phyloP scores from a whole-genome alignment of 176 grass and related monocot genomes.

The Raddia guianensis region DNA sequence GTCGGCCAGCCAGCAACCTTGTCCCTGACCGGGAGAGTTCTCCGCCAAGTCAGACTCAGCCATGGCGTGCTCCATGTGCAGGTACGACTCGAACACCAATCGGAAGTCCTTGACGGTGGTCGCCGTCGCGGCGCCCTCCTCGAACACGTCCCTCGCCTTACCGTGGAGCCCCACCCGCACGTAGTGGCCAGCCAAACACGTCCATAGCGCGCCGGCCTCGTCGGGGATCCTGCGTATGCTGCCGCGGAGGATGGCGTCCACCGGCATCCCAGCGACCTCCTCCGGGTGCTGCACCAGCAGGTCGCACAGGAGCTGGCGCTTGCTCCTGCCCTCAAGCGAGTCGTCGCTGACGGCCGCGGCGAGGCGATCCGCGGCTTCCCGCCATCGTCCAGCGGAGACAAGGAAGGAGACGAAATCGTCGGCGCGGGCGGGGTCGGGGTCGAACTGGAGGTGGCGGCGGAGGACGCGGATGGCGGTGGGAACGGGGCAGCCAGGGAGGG shows the following conservation, averaged over 20 bases:
- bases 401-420: conserved; percentile 65
- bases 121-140: conserved; percentile 49
- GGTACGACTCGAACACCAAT: conserved; percentile 65
- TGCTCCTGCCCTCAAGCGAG: conserved; percentile 61
- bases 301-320: conserved; percentile 66
- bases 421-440: conserved; percentile 45
- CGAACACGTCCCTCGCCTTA: conserved; percentile 71
- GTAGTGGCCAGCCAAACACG: conserved; percentile 59
- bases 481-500: conserved; percentile 53
- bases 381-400: conserved; percentile 53
- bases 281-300: conserved; percentile 57
- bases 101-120: conserved; percentile 57
- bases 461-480: conserved; percentile 48
- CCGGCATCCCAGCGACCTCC: conserved; percentile 55
- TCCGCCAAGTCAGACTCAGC: neutral
- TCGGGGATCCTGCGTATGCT: conserved; percentile 57
- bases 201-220: conserved; percentile 65
- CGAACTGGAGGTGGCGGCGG: conserved; percentile 62
- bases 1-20: conserved; percentile 61
- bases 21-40: neutral
- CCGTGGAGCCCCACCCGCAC: conserved; percentile 51
- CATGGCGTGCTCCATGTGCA: conserved; percentile 64
- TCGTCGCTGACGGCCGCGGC: conserved; percentile 58
- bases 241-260: conserved; percentile 73
- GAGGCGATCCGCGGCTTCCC: conserved; percentile 62